Evolutionary conservation across 345 rosid genomes (phyloP), one percentile per base, ranked within the genome.

Genomic region (Gossypium stocksii): DNA sequence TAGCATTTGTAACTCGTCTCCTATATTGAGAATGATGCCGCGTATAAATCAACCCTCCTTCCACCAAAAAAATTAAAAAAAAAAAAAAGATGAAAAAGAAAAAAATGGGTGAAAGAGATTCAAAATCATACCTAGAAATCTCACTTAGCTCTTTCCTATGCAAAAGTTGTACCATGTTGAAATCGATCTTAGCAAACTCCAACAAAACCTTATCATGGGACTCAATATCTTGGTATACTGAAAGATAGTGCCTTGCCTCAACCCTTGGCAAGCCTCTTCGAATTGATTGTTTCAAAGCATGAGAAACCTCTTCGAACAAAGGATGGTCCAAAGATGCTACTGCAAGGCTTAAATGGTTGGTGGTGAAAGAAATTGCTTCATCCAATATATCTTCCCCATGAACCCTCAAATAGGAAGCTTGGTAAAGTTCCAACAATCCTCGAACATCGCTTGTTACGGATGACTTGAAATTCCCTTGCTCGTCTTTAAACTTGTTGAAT

Each of bases 111-210:
- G 29, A 58, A 58, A 22, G 12, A 12, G 62, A 58, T 58, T 63
- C 3, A 25, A 17, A 64, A 45, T 3, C 29, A 9, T 56, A 84
- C 80, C 59, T 80, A 29, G 72, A 2, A 9, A 80, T 72, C 4
- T 49, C 69, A 16, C 44, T 60, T 7, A 82, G 65, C 20, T 85
- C 84, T 43, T 77, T 19, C 61, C 54, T 77, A 45, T 82, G 81
- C 9, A 60, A 7, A 15, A 68, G 34, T 67, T 82, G 84, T 59
- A 85, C 27, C 10, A 66, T n/a, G 68, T 78, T 80, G 75, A 85
- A 85, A 51, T 83, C 86, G 8, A 85, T 41, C 72, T 82, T 85
- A 0, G 85, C 83, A 52, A 86, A 74, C 1, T 54, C 68, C 7
- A 83, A 58, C 0, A 86, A 51, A 7, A 9, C 13, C 51, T 59